Conservation (phyloP, 2,329 filamentous ascomycete species). For the Monilinia polystroma region DNA sequence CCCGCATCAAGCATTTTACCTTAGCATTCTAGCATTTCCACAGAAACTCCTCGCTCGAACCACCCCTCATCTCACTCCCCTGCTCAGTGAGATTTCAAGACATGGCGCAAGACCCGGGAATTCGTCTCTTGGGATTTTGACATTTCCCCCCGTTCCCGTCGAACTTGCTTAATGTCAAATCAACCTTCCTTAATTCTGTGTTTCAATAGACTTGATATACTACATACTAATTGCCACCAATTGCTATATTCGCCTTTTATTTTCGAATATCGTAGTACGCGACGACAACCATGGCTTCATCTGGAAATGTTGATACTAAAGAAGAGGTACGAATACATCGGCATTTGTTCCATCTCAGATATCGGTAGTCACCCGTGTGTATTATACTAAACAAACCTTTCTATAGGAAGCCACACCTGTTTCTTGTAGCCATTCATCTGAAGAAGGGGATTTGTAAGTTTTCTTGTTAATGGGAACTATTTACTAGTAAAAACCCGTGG, state of each 20-base stretch:
- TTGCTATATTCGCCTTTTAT: no score
- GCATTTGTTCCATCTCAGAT: neutral
- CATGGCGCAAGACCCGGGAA: conserved; percentile 21
- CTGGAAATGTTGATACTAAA: neutral
- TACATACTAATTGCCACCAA: neutral
- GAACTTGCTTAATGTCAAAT: neutral
- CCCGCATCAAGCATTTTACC: neutral
- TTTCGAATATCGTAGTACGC: neutral
- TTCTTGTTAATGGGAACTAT: neutral
- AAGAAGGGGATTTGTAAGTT: conserved; percentile 19
- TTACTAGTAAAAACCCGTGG: neutral
- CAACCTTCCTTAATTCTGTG: neutral
- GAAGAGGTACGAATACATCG: conserved; percentile 15
- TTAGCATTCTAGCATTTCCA: conserved; percentile 8
- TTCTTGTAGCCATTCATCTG: conserved; percentile 11
- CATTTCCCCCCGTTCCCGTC: conserved; percentile 12
- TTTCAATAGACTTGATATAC: neutral
- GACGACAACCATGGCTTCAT: conserved; percentile 3
- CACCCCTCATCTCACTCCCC: conserved; percentile 2
- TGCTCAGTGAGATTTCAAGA: conserved; percentile 22
- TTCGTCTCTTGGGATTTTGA: conserved; percentile 23
- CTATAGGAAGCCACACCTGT: neutral
- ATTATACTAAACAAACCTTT: neutral
- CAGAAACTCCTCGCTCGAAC: conserved; percentile 9
- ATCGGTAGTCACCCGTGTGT: neutral